A percentile compares a stretch with the other conserved stretches of the same genome.
Evolutionary conservation across 2,329 filamentous ascomycete species (phyloP).

Genomic region (Fusarium agapanthi): DNA sequence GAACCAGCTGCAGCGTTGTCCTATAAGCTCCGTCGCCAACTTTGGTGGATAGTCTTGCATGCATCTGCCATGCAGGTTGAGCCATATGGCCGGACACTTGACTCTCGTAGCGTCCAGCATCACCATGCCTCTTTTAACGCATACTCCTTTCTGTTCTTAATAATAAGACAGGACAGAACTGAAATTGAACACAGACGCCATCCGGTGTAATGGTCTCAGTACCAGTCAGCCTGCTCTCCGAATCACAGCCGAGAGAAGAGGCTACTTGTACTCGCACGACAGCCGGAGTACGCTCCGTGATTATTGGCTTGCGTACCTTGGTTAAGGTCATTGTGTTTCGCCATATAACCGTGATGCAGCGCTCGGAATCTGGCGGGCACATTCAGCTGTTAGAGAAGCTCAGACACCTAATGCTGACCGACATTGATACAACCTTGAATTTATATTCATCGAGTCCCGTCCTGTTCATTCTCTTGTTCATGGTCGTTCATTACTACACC

Average conservation of each 20-base stretch:
- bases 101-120: not conserved
- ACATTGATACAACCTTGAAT: not conserved
- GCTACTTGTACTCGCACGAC: conserved; percentile 35
- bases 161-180: conserved; percentile 15
- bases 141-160: not conserved
- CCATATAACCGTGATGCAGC: conserved; percentile 25
- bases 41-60: not conserved
- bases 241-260: conserved; percentile 34
- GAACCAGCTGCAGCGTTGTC: not conserved
- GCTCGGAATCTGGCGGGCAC: conserved; percentile 11
- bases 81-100: not conserved
- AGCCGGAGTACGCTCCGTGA: conserved; percentile 27
- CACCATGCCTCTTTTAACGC: not conserved
- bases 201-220: conserved; percentile 37
- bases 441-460: conserved; percentile 13
- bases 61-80: not conserved
- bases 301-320: conserved; percentile 14
- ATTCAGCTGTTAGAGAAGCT: conserved; percentile 10
- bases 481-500: conserved; percentile 17
- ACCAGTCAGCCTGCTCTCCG: conserved; percentile 29
- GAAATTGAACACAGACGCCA: conserved; percentile 30
- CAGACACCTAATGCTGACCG: not conserved
- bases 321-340: conserved; percentile 8
- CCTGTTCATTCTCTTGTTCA: conserved; percentile 40
- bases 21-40: not conserved